Evolutionary conservation across 192 early-diverging fungal genomes (phyloP).

Genomic region (Gaertneriomyces sp.): DNA sequence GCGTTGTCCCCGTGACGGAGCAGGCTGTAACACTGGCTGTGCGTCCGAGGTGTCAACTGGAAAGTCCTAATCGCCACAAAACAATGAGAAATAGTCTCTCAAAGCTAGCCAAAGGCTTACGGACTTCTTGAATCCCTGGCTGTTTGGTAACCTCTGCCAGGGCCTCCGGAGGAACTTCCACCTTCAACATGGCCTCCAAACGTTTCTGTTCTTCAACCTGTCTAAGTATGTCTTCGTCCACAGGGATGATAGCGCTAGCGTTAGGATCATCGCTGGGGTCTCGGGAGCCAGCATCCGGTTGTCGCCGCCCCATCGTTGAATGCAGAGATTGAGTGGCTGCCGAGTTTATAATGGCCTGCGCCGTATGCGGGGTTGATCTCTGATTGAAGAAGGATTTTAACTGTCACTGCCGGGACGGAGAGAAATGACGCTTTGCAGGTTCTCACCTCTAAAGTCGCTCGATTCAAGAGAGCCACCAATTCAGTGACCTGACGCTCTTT

Average conservation of each 20-base stretch:
- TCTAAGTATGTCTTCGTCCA: constrained; percentile 22
- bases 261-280: constrained; percentile 17
- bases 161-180: constrained; percentile 28
- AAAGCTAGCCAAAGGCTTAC: neutral
- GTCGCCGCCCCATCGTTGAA: no score
- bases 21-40: constrained; percentile 8
- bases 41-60: constrained; percentile 19
- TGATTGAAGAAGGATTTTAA: no score
- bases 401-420: no score
- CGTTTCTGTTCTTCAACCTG: constrained; percentile 26
- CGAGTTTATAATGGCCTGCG: no score
- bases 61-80: constrained; percentile 17
- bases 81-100: neutral
- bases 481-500: no score
- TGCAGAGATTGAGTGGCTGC: no score
- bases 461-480: no score
- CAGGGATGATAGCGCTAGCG: constrained; percentile 25
- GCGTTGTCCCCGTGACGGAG: neutral
- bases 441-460: no score
- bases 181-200: constrained; percentile 24
- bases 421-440: no score
- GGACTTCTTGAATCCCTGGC: constrained; percentile 13
- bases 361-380: no score
- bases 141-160: constrained; percentile 25
- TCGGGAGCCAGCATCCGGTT: no score